These are phyloP conservation scores for Ascochyta koolunga DNA, from an alignment of 2,329 filamentous ascomycete species.

Conservation along the genomic window DNA sequence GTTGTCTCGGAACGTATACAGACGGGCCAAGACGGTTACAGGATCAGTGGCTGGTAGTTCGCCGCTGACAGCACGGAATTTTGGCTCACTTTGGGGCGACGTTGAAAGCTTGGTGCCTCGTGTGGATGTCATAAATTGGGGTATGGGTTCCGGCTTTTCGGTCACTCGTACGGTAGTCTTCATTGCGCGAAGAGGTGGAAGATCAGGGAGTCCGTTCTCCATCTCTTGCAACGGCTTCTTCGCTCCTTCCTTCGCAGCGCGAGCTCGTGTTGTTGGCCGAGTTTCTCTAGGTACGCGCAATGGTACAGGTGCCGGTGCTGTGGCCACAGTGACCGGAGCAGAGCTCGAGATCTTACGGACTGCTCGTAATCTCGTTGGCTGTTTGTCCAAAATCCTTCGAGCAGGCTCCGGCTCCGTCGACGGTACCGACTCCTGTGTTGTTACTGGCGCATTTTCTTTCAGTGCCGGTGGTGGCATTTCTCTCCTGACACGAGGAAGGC, in stretches of 20 bases:
- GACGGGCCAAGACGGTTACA: constrained; percentile 51
- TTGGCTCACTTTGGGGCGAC: constrained; percentile 24
- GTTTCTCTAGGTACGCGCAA: constrained; percentile 38
- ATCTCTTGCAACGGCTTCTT: constrained; percentile 23
- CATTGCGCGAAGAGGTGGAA: constrained; percentile 31
- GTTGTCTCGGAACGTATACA: constrained; percentile 54
- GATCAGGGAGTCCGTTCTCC: constrained; percentile 32
- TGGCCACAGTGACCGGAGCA: constrained; percentile 37
- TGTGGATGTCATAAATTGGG: constrained; percentile 10
- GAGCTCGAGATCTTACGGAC: constrained; percentile 47
- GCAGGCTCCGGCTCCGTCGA: constrained; percentile 28
- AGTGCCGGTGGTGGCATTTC: constrained; percentile 36
- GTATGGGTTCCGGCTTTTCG: constrained; percentile 26
- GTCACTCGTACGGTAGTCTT: constrained; percentile 27
- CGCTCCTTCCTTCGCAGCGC: constrained; percentile 28
- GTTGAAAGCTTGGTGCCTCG: constrained; percentile 23
- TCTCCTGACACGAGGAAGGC: constrained; percentile 27
- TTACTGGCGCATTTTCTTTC: constrained; percentile 47
- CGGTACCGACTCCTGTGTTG: constrained; percentile 27
- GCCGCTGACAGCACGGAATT: constrained; percentile 31
- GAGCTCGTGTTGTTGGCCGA: constrained; percentile 34
- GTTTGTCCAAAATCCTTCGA: constrained; percentile 41
- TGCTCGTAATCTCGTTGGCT: constrained; percentile 44
- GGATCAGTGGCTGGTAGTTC: constrained; percentile 52
- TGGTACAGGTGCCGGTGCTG: constrained; percentile 37